Percentiles rank a stretch among this genome's conserved stretches.
Evolutionary conservation across 1,139 yeast species (phyloP).

Genomic region (Blastobotrys arbuscula): DNA sequence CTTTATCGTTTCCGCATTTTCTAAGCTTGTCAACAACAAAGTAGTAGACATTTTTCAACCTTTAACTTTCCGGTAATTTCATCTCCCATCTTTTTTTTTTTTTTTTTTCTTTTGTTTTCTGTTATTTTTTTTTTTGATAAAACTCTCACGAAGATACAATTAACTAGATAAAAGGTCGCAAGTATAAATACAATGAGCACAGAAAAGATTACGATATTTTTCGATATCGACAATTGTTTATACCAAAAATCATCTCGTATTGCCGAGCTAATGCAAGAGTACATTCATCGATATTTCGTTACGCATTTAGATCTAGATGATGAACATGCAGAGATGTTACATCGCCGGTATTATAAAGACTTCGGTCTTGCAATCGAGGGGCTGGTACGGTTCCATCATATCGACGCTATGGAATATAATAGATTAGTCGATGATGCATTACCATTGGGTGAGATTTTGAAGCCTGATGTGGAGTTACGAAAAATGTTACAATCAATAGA

Average conservation of each 20-base stretch:
- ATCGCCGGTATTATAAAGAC: conserved; percentile 68
- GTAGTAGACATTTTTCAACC: too few relatives aligned
- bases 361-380: conserved; percentile 96
- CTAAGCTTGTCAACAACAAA: too few relatives aligned
- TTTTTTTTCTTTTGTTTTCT: too few relatives aligned
- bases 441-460: conserved; percentile 70
- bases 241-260: conserved; percentile 69
- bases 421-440: conserved; percentile 84
- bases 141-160: too few relatives aligned
- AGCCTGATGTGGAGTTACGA: conserved; percentile 43
- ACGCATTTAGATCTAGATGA: conserved; percentile 54
- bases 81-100: too few relatives aligned
- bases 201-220: conserved; percentile 54
- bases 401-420: conserved; percentile 86
- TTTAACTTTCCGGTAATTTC: too few relatives aligned
- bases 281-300: conserved; percentile 77
- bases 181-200: conserved; percentile 8
- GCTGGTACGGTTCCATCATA: conserved; percentile 69
- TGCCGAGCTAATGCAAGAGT: conserved; percentile 81
- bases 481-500: conserved; percentile 34
- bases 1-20: too few relatives aligned
- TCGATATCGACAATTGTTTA: conserved; percentile 89
- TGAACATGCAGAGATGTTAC: conserved; percentile 71
- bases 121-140: too few relatives aligned
- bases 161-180: not conserved